phyloP scores from a whole-genome alignment of 2,329 filamentous ascomycete genomes.

The Fusarium sp. region DNA sequence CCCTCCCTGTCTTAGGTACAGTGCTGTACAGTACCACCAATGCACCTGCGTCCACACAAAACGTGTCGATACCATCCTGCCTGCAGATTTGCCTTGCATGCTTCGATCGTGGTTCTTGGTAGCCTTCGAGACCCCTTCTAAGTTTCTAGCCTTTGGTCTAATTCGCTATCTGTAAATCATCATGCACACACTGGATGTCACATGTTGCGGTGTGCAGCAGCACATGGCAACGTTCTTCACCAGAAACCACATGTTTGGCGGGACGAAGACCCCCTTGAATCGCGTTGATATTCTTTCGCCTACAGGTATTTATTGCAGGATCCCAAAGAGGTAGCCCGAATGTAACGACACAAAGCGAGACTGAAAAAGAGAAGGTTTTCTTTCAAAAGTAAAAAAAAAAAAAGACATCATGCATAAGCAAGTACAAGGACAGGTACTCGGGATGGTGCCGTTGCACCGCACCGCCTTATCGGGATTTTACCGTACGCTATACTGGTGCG shows the following conservation, averaged over 20 bases:
- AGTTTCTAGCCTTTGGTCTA: conserved; percentile 26
- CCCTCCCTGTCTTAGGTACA: not conserved
- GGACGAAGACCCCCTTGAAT: conserved; percentile 4
- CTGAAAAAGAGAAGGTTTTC: not conserved
- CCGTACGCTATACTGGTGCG: not conserved
- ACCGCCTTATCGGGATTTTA: not conserved
- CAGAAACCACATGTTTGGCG: not conserved
- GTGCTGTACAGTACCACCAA: not conserved
- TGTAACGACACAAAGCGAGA: not conserved
- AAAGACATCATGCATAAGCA: not conserved
- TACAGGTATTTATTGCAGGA: not conserved
- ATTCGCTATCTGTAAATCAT: conserved; percentile 1
- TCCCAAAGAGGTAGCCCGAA: not conserved
- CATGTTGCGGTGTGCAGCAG: conserved; percentile 21
- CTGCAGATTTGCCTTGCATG: conserved; percentile 32
- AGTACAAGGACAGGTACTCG: not conserved
- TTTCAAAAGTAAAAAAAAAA: not conserved
- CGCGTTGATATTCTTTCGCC: not conserved
- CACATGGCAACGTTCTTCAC: not conserved
- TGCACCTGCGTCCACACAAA: conserved; percentile 15
- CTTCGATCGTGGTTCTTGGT: conserved; percentile 24
- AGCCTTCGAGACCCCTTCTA: conserved; percentile 31
- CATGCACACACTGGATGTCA: not conserved
- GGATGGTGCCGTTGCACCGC: not conserved
- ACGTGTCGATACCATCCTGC: conserved; percentile 24